Evolutionary conservation across 306 rosid genomes (phyloP), one percentile per base, ranked within the genome.

Genomic region (Quercus aquifolioides): DNA sequence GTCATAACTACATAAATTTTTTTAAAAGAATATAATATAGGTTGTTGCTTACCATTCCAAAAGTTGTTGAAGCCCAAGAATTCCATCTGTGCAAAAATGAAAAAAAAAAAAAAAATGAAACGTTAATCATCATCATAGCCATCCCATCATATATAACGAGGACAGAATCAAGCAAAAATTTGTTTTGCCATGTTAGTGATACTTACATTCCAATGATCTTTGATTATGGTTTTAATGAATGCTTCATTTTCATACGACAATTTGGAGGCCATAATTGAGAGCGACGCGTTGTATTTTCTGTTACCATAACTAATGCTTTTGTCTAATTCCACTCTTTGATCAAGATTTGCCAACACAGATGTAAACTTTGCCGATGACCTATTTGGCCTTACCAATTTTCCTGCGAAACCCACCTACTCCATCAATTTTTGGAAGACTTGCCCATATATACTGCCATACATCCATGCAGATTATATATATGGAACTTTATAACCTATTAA

Each of bases 211-310:
- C 92, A 88, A 38, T 68, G 76, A 75, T 84, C 67, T 71, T 0
- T 69, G 41, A 88, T 80, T 19, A 65, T 49, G 4, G 30, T 62
- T 7, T 17, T 6, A 62, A 69, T 55, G n/a, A 81, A 78, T 46
- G 81, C 52, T 55, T 75, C 74, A 75, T 82, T 82, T 78, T 88
- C 88, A 9, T 86, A 88, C 0, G 89, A 71, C 38, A 88, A 33
- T 55, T 88, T 88, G 21, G 87, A 80, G 14, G 92, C 85, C 92
- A 88, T 88, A 23, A 86, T 56, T 12, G 90, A 74, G 2, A 88
- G 78, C n/a, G 18, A 30, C 0, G 9, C 73, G 26, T 82, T 86
- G 52, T 86, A 86, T 5, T 77, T 84, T 0, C n/a, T 3, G 78
- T 84, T 52, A 1, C 69, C 80, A 4, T 38, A 31, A 51, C 20